A percentile compares a stretch with the other conserved stretches of the same genome.
These are phyloP conservation scores for Candida corydali DNA, from an alignment of 805 yeast genomes.

Conservation along the genomic window DNA sequence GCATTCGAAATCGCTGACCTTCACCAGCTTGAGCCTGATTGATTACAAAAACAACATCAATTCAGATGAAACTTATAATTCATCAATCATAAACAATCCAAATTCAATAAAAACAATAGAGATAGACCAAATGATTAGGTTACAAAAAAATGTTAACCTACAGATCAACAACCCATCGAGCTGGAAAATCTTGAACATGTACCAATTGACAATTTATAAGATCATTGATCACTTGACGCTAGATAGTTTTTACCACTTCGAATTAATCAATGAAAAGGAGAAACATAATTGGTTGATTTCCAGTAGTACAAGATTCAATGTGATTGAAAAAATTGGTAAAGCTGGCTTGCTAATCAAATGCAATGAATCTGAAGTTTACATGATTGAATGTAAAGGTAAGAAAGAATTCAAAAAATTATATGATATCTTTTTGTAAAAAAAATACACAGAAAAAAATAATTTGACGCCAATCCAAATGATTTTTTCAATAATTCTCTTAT, in stretches of 20 bases:
- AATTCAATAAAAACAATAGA: neutral
- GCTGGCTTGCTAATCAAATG: constrained; percentile 38
- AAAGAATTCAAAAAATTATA: constrained; percentile 31
- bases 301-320: constrained; percentile 23
- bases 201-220: constrained; percentile 23
- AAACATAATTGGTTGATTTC: constrained; percentile 28
- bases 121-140: constrained; percentile 22
- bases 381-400: constrained; percentile 44
- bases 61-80: constrained; percentile 10
- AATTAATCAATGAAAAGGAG: constrained; percentile 16
- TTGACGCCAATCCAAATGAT: neutral
- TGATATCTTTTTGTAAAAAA: constrained; percentile 15
- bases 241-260: constrained; percentile 25
- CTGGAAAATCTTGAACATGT: constrained; percentile 42
- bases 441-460: neutral
- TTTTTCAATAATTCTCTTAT: neutral
- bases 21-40: constrained; percentile 16
- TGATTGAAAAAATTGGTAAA: constrained; percentile 37
- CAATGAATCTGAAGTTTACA: constrained; percentile 26
- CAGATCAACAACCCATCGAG: constrained; percentile 33
- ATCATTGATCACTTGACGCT: constrained; percentile 24
- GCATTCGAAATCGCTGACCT: constrained; percentile 19
- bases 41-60: constrained; percentile 4
- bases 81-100: constrained; percentile 8
- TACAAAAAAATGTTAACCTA: constrained; percentile 33